Percentiles rank a stretch among this genome's conserved stretches.
Evolutionary conservation across 257 asterid genomes (phyloP).

Genomic region (Hygrophila difformis): DNA sequence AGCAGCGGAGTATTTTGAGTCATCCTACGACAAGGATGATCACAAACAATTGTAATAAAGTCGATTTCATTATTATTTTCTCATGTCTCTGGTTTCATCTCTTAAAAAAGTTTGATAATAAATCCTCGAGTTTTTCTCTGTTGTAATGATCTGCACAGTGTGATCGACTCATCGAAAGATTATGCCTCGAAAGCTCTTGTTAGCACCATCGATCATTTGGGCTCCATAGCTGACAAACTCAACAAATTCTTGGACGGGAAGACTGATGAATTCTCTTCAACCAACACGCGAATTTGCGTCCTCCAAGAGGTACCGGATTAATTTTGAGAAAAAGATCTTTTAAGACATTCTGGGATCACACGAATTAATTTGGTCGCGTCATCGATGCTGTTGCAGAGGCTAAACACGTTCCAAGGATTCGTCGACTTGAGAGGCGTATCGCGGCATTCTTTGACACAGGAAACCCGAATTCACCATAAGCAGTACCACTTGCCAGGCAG

Average conservation of each 20-base stretch:
- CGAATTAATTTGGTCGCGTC: no score
- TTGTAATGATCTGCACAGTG: slow-evolving; percentile 26
- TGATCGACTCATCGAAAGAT: slow-evolving; percentile 64
- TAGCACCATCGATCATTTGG: slow-evolving; percentile 80
- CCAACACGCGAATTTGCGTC: slow-evolving; percentile 39
- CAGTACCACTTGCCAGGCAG: slow-evolving; percentile 45
- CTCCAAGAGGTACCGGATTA: slow-evolving; percentile 82
- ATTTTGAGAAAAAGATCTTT: no score
- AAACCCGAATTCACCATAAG: slow-evolving; percentile 49
- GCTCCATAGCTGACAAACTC: slow-evolving; percentile 69
- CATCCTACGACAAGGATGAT: slow-evolving; percentile 51
- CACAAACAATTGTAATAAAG: slow-evolving; percentile 45
- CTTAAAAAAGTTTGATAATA: neutral
- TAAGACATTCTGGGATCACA: no score
- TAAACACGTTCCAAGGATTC: slow-evolving; percentile 30
- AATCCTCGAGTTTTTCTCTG: neutral
- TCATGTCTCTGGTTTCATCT: neutral
- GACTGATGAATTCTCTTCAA: slow-evolving; percentile 41
- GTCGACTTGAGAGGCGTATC: slow-evolving; percentile 31
- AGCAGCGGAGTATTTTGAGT: slow-evolving; percentile 82
- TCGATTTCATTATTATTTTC: no score
- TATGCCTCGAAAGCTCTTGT: slow-evolving; percentile 60
- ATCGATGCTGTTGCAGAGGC: slow-evolving; percentile 39
- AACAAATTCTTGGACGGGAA: slow-evolving; percentile 60
- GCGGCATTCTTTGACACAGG: slow-evolving; percentile 28